Conservation (phyloP, 345 rosid genomes). For the Hypericum androsaemum region DNA sequence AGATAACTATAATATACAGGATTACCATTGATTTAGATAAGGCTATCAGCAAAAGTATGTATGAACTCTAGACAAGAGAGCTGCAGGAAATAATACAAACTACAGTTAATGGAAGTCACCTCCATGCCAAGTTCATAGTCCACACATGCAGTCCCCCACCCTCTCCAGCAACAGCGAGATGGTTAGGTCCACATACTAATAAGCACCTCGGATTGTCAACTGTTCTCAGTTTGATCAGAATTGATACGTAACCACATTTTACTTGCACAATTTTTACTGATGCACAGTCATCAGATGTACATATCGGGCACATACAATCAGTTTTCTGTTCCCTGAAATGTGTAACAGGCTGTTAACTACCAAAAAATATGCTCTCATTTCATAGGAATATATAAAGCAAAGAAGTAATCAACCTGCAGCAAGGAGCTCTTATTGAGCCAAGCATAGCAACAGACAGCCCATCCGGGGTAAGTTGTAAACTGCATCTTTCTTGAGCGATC, state of each 20-base stretch:
- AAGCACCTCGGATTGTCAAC: constrained; percentile 41
- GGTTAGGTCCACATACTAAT: constrained; percentile 53
- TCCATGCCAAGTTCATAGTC: constrained; percentile 77
- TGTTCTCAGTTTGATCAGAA: constrained; percentile 48
- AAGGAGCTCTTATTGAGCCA: constrained; percentile 55
- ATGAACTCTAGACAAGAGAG: neutral
- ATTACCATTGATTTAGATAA: constrained; percentile 3
- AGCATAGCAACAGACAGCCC: constrained; percentile 55
- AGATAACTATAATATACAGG: no score
- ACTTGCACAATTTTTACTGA: constrained; percentile 57
- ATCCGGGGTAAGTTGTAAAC: constrained; percentile 57
- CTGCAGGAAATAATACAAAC: neutral
- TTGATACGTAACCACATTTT: constrained; percentile 58
- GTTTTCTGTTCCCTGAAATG: constrained; percentile 49
- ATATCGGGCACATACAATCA: constrained; percentile 64
- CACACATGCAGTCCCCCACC: constrained; percentile 65
- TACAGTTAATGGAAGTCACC: constrained; percentile 27
- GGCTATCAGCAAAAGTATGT: neutral
- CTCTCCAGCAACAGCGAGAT: constrained; percentile 55
- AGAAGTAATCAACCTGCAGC: constrained; percentile 60
- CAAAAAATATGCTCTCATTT: neutral
- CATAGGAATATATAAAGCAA: neutral
- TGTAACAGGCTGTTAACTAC: constrained; percentile 9
- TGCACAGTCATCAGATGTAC: constrained; percentile 44
- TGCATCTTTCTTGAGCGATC: constrained; percentile 47